Percentiles rank a stretch among this genome's conserved stretches.
These are phyloP conservation scores for Cajanus cajan DNA, from an alignment of 306 rosid species.

Conservation along the genomic window DNA sequence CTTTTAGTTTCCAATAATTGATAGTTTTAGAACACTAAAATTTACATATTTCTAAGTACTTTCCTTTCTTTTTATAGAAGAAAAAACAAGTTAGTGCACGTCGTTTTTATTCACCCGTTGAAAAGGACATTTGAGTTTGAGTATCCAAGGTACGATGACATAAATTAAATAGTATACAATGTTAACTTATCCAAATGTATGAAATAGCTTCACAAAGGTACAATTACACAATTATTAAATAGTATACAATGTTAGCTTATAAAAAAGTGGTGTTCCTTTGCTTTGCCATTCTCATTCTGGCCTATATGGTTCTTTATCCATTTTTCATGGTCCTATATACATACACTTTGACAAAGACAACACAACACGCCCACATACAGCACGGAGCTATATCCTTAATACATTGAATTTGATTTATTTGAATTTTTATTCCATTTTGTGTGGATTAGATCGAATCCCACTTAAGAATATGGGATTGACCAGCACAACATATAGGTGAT, in stretches of 20 bases:
- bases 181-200: neutral
- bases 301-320: neutral
- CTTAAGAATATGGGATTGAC: slow-evolving; percentile 1
- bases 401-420: neutral
- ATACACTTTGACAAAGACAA: slow-evolving; percentile 4
- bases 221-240: neutral
- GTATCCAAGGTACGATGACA: neutral
- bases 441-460: slow-evolving; percentile 3
- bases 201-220: neutral
- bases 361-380: neutral
- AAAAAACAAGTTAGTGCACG: neutral
- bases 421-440: neutral
- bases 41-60: no score
- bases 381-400: neutral
- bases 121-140: neutral
- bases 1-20: no score
- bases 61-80: neutral
- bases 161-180: neutral
- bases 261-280: neutral
- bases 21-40: no score
- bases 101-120: neutral
- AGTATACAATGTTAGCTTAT: neutral
- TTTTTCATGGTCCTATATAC: neutral
- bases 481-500: neutral
- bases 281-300: neutral